Conservation (phyloP, 2,329 filamentous ascomycete genomes). For the Aspergillus candidus region DNA sequence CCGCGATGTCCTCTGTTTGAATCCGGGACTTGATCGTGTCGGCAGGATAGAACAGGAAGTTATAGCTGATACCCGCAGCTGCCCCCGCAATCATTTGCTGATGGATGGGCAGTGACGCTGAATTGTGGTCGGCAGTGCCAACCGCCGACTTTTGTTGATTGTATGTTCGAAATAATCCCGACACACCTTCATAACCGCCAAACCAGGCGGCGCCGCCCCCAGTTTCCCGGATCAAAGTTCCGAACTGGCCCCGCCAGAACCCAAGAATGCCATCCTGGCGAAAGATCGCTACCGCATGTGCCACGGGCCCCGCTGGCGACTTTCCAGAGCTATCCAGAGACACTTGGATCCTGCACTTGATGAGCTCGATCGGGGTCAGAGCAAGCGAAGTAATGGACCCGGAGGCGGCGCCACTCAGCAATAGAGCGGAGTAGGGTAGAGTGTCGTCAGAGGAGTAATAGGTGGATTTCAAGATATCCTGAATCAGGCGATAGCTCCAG, state of each 20-base stretch:
- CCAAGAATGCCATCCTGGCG: slow-evolving; percentile 73
- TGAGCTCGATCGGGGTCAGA: slow-evolving; percentile 89
- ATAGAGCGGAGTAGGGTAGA: slow-evolving; percentile 68
- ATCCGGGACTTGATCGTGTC: slow-evolving; percentile 97
- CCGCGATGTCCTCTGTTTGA: slow-evolving; percentile 70
- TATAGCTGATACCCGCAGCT: slow-evolving; percentile 85
- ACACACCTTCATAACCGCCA: slow-evolving; percentile 76
- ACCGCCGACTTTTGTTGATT: slow-evolving; percentile 26
- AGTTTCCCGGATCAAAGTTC: slow-evolving; percentile 88
- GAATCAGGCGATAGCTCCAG: slow-evolving; percentile 71
- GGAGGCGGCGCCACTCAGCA: slow-evolving; percentile 75
- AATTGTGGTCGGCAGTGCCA: slow-evolving; percentile 14
- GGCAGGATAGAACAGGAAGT: slow-evolving; percentile 94
- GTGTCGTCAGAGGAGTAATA: slow-evolving; percentile 51
- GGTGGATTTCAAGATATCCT: slow-evolving; percentile 58
- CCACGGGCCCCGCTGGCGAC: slow-evolving; percentile 56
- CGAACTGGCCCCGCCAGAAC: slow-evolving; percentile 93
- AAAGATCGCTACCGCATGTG: slow-evolving; percentile 73
- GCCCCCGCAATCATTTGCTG: slow-evolving; percentile 86
- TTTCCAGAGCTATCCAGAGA: slow-evolving; percentile 40
- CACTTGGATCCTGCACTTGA: slow-evolving; percentile 98
- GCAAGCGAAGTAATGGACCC: slow-evolving; percentile 86
- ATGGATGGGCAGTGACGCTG: slow-evolving; percentile 64
- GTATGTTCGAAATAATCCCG: slow-evolving; percentile 60
- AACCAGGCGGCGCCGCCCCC: slow-evolving; percentile 96